Percentiles rank a stretch among this genome's conserved stretches.
Evolutionary conservation across 2,329 filamentous ascomycete species (phyloP).

Genomic region (Cladophialophora immunda): DNA sequence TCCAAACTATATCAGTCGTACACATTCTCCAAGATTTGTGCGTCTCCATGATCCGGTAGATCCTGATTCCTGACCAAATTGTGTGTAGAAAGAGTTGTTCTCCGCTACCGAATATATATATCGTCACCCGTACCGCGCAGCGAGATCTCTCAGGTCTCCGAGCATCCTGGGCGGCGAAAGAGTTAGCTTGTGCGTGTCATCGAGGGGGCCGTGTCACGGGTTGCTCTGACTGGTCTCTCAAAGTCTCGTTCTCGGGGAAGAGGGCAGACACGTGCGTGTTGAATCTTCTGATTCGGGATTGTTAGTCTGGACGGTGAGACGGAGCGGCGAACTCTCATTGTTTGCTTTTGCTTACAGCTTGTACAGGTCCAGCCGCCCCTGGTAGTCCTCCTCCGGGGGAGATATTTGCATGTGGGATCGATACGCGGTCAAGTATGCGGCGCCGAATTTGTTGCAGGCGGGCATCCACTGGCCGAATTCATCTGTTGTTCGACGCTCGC

Average conservation of each 20-base stretch:
- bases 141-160: not conserved
- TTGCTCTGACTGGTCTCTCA: not conserved
- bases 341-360: not conserved
- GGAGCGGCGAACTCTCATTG: not conserved
- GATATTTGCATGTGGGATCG: not conserved
- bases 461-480: slow-evolving; percentile 12
- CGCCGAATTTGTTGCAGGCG: slow-evolving; percentile 1
- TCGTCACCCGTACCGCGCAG: not conserved
- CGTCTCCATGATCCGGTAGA: too few relatives aligned
- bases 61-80: too few relatives aligned
- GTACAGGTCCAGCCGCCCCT: slow-evolving; percentile 7
- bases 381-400: not conserved
- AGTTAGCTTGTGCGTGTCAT: not conserved
- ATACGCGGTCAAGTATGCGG: not conserved
- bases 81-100: too few relatives aligned
- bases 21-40: too few relatives aligned
- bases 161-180: not conserved
- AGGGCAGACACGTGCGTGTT: slow-evolving; percentile 8
- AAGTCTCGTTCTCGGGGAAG: not conserved
- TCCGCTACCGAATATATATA: too few relatives aligned
- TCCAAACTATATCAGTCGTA: too few relatives aligned
- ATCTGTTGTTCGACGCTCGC: not conserved
- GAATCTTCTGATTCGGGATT: not conserved
- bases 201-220: not conserved
- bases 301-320: not conserved